Conservation (phyloP, 2,329 filamentous ascomycete species). For the Domatiomyces globalis region DNA sequence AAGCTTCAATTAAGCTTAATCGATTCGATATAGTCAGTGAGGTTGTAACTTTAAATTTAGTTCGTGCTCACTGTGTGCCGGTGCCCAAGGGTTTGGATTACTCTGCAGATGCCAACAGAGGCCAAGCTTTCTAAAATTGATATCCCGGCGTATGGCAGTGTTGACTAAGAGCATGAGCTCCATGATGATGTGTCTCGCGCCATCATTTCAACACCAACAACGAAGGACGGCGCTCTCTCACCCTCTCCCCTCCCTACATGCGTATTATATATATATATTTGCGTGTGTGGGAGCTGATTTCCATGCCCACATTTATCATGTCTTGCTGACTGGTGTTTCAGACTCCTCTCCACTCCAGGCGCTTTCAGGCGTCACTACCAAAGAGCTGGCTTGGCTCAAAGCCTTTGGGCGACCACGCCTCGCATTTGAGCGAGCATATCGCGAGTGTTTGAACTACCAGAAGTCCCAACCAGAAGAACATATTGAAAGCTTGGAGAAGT, state of each 20-base stretch:
- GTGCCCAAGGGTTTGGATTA: conserved; percentile 26
- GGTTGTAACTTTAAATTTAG: conserved; percentile 24
- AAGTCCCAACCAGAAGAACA: conserved; percentile 1
- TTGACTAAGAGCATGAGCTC: conserved; percentile 1
- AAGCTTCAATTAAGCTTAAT: conserved; percentile 20
- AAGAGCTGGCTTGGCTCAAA: conserved; percentile 1
- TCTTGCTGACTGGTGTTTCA: background rate
- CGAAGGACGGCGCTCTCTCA: too few relatives aligned
- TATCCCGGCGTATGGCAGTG: conserved; percentile 1
- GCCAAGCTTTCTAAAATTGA: conserved; percentile 2
- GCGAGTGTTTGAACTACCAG: background rate
- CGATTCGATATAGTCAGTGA: conserved; percentile 24
- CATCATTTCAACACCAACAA: background rate
- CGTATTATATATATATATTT: too few relatives aligned
- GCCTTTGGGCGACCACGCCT: conserved; percentile 1
- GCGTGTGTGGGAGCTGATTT: too few relatives aligned
- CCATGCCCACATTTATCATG: too few relatives aligned
- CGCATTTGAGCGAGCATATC: background rate
- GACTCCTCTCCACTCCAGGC: background rate
- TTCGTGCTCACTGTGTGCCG: conserved; percentile 21
- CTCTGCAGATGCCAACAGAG: conserved; percentile 17
- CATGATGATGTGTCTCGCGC: background rate
- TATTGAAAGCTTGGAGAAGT: background rate
- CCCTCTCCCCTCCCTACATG: too few relatives aligned
- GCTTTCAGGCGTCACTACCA: background rate